phyloP scores from a whole-genome alignment of 108 stramenopile genomes.

The Cylindrotheca closterium region DNA sequence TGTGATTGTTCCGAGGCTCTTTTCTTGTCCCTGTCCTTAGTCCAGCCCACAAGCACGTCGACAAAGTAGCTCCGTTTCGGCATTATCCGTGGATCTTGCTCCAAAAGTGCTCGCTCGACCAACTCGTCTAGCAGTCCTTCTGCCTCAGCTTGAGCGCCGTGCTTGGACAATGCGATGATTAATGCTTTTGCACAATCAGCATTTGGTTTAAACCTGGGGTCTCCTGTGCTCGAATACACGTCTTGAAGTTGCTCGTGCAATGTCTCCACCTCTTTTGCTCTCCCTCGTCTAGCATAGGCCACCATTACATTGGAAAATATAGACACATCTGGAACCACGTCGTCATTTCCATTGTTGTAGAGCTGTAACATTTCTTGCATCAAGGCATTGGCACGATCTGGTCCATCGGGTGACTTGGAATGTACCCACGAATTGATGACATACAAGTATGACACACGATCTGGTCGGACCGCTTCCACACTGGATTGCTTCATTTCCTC shows the following conservation, averaged over 20 bases:
- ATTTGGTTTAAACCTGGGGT: conserved; percentile 12
- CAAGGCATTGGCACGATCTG: conserved; percentile 22
- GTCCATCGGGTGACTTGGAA: conserved; percentile 15
- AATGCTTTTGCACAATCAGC: conserved; percentile 28
- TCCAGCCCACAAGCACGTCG: conserved; percentile 27
- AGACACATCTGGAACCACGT: conserved; percentile 20
- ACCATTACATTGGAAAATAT: conserved; percentile 28
- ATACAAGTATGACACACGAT: conserved; percentile 24
- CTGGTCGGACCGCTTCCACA: conserved; percentile 24
- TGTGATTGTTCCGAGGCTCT: conserved; percentile 20
- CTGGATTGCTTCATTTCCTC: conserved; percentile 31
- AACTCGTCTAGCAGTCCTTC: conserved; percentile 25
- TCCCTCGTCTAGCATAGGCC: conserved; percentile 18
- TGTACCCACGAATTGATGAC: conserved; percentile 38
- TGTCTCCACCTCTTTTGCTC: conserved; percentile 10
- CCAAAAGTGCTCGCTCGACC: conserved; percentile 12
- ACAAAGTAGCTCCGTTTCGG: conserved; percentile 29
- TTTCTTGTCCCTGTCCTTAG: conserved; percentile 16
- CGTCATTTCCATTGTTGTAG: conserved; percentile 30
- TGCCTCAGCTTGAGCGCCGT: conserved; percentile 10
- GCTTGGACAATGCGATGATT: conserved; percentile 13
- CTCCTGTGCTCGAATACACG: conserved; percentile 15
- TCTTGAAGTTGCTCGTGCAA: conserved; percentile 16
- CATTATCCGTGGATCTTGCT: conserved; percentile 6
- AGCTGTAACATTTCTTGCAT: conserved; percentile 30